Conservation (phyloP, 495 filamentous ascomycete species). For the Pyronema domesticum region DNA sequence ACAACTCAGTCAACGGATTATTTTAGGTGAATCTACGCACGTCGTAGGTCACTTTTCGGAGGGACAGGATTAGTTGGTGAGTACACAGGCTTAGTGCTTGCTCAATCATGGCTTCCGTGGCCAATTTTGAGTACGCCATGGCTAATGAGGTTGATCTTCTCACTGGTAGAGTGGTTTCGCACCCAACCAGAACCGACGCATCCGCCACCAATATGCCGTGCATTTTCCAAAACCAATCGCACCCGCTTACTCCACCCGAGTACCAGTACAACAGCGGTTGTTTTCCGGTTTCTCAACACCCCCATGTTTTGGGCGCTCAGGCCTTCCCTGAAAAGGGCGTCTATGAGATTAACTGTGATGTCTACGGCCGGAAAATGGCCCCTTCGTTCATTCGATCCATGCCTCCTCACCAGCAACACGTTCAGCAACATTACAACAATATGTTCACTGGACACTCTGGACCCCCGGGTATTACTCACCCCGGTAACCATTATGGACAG, state of each 20-base stretch:
- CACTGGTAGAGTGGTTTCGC: conserved; percentile 6
- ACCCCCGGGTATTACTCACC: conserved; percentile 21
- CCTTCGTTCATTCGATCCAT: conserved; percentile 5
- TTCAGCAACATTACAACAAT: conserved; percentile 16
- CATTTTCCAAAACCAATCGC: conserved; percentile 16
- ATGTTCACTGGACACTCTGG: conserved; percentile 10
- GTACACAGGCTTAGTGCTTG: conserved; percentile 13
- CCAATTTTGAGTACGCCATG: conserved; percentile 18
- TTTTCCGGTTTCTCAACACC: conserved; percentile 12
- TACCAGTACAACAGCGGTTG: conserved; percentile 16
- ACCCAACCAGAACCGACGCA: conserved; percentile 5
- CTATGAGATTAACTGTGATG: conserved; percentile 12
- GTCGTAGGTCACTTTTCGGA: conserved; percentile 21
- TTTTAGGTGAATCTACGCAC: conserved; percentile 16
- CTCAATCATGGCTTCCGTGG: conserved; percentile 18
- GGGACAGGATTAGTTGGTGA: conserved; percentile 18
- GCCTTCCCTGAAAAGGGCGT: conserved; percentile 18
- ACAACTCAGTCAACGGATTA: background rate
- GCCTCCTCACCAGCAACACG: conserved; percentile 11
- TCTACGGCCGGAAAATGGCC: conserved; percentile 12
- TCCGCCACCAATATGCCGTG: conserved; percentile 16
- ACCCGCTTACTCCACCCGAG: conserved; percentile 23
- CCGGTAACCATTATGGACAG: conserved; percentile 15
- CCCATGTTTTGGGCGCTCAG: conserved; percentile 16
- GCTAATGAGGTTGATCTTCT: conserved; percentile 22